Evolutionary conservation across 2,329 filamentous ascomycete species (phyloP).

Genomic region (Ophiocordyceps sinensis): DNA sequence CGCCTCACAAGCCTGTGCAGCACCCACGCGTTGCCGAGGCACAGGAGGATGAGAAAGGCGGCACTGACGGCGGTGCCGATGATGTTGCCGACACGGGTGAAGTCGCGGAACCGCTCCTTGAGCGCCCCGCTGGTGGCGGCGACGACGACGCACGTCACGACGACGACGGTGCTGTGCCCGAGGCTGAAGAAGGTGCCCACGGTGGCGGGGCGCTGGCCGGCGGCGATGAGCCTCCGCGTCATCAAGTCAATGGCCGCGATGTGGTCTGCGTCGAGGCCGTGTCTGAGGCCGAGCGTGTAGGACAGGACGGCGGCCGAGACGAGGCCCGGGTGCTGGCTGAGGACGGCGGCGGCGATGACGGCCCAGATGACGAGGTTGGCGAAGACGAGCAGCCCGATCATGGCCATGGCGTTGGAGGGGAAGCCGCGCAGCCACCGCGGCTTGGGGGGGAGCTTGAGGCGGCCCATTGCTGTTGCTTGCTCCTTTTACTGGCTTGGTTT

Average conservation of each 20-base stretch:
- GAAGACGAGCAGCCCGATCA: conserved; percentile 34
- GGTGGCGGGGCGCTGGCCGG: conserved; percentile 73
- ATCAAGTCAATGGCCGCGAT: conserved; percentile 79
- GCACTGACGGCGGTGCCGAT: conserved; percentile 82
- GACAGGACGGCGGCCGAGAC: conserved; percentile 71
- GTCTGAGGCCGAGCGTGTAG: conserved; percentile 78
- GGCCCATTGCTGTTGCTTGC: conserved; percentile 5
- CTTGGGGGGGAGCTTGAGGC: conserved; percentile 10
- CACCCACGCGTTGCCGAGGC: conserved; percentile 75
- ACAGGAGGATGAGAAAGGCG: conserved; percentile 67
- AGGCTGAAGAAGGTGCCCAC: conserved; percentile 92
- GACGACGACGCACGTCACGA: conserved; percentile 81
- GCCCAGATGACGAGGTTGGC: conserved; percentile 43
- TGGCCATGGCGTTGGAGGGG: conserved; percentile 23
- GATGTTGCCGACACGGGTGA: conserved; percentile 69
- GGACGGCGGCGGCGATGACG: conserved; percentile 34
- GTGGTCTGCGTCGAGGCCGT: conserved; percentile 97
- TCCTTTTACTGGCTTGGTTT: too few species aligned
- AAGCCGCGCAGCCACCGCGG: conserved; percentile 16
- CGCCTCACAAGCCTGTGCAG: conserved; percentile 61
- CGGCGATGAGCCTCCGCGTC: conserved; percentile 76
- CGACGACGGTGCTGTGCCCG: conserved; percentile 84
- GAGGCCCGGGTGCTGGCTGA: conserved; percentile 42
- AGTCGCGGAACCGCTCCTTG: conserved; percentile 64
- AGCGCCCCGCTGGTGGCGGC: conserved; percentile 81